Base-by-base conservation (phyloP, 2,329 filamentous ascomycete genomes). In the Hawksworthiomyces lignivorus region DNA sequence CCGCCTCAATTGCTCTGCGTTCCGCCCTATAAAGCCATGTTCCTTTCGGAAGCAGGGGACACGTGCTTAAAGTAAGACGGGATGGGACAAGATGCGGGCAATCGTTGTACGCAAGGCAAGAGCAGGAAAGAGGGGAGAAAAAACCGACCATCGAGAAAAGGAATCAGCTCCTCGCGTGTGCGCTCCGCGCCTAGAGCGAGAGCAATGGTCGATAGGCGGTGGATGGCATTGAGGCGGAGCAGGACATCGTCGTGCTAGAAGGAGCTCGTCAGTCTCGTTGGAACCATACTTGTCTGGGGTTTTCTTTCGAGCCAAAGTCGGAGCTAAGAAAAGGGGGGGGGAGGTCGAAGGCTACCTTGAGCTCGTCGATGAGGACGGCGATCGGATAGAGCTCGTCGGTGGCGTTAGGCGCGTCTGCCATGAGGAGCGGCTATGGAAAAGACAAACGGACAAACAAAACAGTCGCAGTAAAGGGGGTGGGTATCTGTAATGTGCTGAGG, bases 341-440 rank as follows among this genome's bases (percentile, higher is more conserved):
- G 14, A 30, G 15, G 9, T 31, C 8, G 29, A 18, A 18, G 22
- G 33, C 66, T 78, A 95, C 89, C 87, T 96, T 98, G 61, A 98
- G 77, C 79, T 98, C 92, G 68, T 98, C 92, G 69, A 98, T 98
- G 68, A 98, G 82, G 55, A 98, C 92, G 62, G 94, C 92, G 74
- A 98, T 98, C 64, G 92, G 92, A 69, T 97, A 98, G 60, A 98
- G 88, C 82, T 97, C 94, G 71, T 98, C 92, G 67, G 84, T 94
- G 73, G 90, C 81, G 69, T 83, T 86, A 65, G 82, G 77, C 69
- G 83, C 84, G 71, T 96, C 78, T 69, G 78, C 87, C 90, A 97
- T 97, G 65, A 66, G 77, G 41, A 43, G 26, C 34, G 26, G 17
- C 30, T 37, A 37, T 40, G 36, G 18, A 22, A 14, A 22, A 21